A percentile compares a stretch with the other conserved stretches of the same genome.
phyloP scores from a whole-genome alignment of 345 rosid genomes.

The Rhizophora mangle region DNA sequence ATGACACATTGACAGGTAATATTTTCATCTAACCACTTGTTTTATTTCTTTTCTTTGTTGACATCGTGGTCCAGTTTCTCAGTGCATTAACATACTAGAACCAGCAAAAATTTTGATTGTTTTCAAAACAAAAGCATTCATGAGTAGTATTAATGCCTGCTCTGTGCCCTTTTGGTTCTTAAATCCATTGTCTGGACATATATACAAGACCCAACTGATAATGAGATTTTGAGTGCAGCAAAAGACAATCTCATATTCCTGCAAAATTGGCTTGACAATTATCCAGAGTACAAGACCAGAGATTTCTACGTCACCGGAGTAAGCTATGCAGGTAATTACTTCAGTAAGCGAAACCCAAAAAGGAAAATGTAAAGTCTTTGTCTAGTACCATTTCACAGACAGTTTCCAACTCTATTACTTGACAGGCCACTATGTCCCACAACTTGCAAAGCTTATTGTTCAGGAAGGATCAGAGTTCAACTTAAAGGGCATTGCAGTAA shows the following conservation, averaged over 20 bases:
- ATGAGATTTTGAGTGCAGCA: not conserved
- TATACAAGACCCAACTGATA: not conserved
- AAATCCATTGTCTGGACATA: no score
- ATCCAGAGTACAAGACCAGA: slow-evolving; percentile 10
- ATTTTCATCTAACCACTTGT: not conserved
- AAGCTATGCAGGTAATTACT: slow-evolving; percentile 12
- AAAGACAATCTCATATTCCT: slow-evolving; percentile 10
- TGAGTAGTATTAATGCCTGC: no score
- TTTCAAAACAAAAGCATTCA: no score
- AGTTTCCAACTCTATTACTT: not conserved
- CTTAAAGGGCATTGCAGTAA: slow-evolving; percentile 47
- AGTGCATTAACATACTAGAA: no score
- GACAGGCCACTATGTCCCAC: slow-evolving; percentile 61
- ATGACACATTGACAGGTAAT: slow-evolving; percentile 9
- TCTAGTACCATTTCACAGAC: not conserved
- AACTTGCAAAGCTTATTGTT: slow-evolving; percentile 41
- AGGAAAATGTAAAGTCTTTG: no score
- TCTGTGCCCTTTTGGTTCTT: no score
- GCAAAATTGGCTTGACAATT: not conserved
- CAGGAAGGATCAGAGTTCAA: slow-evolving; percentile 31
- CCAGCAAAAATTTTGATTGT: no score
- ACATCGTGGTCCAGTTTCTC: no score
- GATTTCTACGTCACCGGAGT: slow-evolving; percentile 6
- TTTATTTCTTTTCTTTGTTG: not conserved
- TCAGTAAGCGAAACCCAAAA: not conserved